A percentile compares a stretch with the other conserved stretches of the same genome.
phyloP scores from a whole-genome alignment of 1,139 yeast genomes.

The Pichia sp. region DNA sequence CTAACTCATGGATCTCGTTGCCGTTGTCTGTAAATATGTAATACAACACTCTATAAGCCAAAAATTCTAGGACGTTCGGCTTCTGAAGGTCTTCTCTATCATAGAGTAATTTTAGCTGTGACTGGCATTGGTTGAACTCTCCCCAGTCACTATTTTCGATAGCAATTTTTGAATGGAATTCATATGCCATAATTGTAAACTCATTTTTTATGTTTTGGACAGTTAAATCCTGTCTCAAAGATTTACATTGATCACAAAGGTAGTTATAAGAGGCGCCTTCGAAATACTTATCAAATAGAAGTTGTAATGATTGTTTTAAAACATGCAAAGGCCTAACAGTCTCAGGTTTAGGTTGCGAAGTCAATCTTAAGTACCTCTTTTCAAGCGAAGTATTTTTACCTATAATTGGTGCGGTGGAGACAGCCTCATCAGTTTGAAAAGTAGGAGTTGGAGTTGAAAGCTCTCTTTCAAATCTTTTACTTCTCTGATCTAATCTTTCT shows the following conservation, averaged over 20 bases:
- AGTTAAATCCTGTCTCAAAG: slow-evolving; percentile 86
- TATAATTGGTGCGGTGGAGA: slow-evolving; percentile 34
- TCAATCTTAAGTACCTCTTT: slow-evolving; percentile 71
- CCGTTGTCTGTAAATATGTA: slow-evolving; percentile 69
- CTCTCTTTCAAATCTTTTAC: slow-evolving; percentile 46
- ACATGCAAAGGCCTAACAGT: slow-evolving; percentile 67
- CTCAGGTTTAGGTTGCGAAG: slow-evolving; percentile 87
- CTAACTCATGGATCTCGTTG: slow-evolving; percentile 38
- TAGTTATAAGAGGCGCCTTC: slow-evolving; percentile 58
- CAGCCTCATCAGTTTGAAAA: not conserved
- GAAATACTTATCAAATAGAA: slow-evolving; percentile 49
- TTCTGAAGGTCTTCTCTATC: slow-evolving; percentile 28
- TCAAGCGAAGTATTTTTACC: slow-evolving; percentile 66
- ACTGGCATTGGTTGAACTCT: slow-evolving; percentile 91
- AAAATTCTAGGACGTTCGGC: slow-evolving; percentile 52
- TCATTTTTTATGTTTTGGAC: slow-evolving; percentile 83
- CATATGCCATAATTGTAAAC: slow-evolving; percentile 75
- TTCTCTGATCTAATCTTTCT: slow-evolving; percentile 30
- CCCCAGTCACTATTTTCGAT: slow-evolving; percentile 79
- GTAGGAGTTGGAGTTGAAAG: slow-evolving; percentile 19
- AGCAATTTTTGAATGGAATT: slow-evolving; percentile 82
- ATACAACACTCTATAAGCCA: slow-evolving; percentile 70
- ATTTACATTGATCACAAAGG: slow-evolving; percentile 81
- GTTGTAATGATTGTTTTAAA: slow-evolving; percentile 49
- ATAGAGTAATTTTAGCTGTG: slow-evolving; percentile 64